Evolutionary conservation across 1,284 basidiomycete species (phyloP), one percentile per base, ranked within the genome.

Genomic region (Cryptococcus neoformans): DNA sequence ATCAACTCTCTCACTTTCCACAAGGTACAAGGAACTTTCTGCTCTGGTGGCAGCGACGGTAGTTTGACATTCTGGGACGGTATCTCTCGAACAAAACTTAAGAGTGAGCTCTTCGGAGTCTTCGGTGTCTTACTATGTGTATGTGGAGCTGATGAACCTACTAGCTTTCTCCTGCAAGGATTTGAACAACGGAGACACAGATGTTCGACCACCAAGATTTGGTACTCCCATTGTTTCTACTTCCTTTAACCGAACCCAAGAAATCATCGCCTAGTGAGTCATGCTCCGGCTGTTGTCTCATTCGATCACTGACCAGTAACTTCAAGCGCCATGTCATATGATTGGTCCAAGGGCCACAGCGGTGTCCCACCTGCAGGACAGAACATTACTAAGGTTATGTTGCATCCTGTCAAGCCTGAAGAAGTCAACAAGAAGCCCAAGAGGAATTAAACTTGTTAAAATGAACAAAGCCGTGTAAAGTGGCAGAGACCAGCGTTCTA

Each of bases 1-100:
- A 92, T 98, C 56, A 98, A 99, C 69, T 88, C 90, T 57, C 89
- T 92, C 67, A 84, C 85, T 1, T 97, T 97, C 83, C 92, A 97
- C 73, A 90, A 90, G 48, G 83, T 87, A 1, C 89, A 95, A 63
- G 93, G 92, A 46, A 98, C 94, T 1, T 97, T 97, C 79, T 89
- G 90, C 37, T 97, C 93, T 0, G 92, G 89, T 59, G 94, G 94
- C 82, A 75, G 75, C 9, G 68, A 87, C 74, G 73, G 70, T 14
- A 58, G 59, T 49, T 52, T 69, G 51, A 69, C 65, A 49, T 64
- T 57, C 63, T 67, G 63, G 70, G 74, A 76, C 55, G 74, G 73
- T 53, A 92, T 73, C 84, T 87, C 65, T 9, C 87, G 92, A 55
- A 93, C 88, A 12, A 85, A 92, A 50, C 82, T 98, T 72, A 94